Percentiles rank a stretch among this genome's conserved stretches.
Conservation (phyloP, 768 basidiomycete species). For the Lentinula lateritia region DNA sequence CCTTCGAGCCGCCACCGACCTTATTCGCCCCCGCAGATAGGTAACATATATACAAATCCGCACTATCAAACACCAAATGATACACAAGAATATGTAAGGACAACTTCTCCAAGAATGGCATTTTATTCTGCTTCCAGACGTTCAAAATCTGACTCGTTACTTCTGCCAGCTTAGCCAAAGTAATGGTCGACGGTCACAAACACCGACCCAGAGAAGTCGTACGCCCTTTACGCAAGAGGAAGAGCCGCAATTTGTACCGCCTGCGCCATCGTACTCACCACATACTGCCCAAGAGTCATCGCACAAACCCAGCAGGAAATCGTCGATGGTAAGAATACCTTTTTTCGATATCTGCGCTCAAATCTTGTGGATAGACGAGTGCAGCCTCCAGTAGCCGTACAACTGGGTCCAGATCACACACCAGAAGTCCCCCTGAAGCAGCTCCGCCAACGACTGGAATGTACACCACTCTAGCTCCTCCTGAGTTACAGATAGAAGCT, state of each 20-base stretch:
- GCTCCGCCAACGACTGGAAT: neutral
- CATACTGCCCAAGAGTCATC: neutral
- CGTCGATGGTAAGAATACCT: neutral
- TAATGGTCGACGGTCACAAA: neutral
- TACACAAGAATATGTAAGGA: neutral
- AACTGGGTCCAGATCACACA: neutral
- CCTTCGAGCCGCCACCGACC: neutral
- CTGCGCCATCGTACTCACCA: neutral
- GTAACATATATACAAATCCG: constrained; percentile 3
- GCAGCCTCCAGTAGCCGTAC: constrained; percentile 4
- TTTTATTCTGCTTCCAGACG: too few relatives aligned
- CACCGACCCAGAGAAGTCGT: neutral
- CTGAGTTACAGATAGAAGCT: neutral
- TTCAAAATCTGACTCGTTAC: neutral
- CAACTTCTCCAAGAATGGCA: neutral
- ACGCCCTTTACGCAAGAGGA: neutral
- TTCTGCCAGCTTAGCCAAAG: neutral
- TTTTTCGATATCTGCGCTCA: neutral
- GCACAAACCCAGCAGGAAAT: neutral
- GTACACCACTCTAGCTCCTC: constrained; percentile 4
- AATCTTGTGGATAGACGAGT: neutral
- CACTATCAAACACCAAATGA: constrained; percentile 1
- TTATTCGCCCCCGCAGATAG: neutral
- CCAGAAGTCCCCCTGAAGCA: neutral
- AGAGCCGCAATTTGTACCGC: neutral